Percentiles rank a stretch among this genome's conserved stretches.
phyloP scores from a whole-genome alignment of 352 stramenopile genomes.

The Pythium utonaiense region DNA sequence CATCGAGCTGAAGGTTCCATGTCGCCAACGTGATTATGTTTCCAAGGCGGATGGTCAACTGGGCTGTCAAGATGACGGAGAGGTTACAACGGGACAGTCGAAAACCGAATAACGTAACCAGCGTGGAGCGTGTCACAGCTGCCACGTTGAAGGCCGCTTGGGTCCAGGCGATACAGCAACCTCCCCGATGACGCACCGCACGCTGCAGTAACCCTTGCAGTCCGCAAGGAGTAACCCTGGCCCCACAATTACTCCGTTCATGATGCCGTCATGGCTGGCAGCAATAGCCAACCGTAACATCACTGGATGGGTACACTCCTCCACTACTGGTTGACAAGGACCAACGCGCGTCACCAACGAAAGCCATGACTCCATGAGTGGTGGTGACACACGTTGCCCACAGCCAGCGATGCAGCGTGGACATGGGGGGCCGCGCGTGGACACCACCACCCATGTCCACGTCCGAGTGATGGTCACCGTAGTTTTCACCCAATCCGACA shows the following conservation, averaged over 20 bases:
- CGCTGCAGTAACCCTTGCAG: not conserved
- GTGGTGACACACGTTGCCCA: slow-evolving; percentile 1
- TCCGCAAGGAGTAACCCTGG: not conserved
- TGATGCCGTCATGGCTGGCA: too few relatives aligned
- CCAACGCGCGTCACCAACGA: too few relatives aligned
- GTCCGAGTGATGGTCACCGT: slow-evolving; percentile 11
- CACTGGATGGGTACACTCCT: too few relatives aligned
- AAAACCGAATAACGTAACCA: too few relatives aligned
- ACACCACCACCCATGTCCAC: slow-evolving; percentile 18
- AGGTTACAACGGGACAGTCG: too few relatives aligned
- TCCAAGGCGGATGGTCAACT: too few relatives aligned
- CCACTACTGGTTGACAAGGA: too few relatives aligned
- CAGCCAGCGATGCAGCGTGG: slow-evolving; percentile 1
- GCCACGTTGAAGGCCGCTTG: not conserved
- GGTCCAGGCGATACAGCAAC: not conserved
- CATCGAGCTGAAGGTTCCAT: too few relatives aligned
- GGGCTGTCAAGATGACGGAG: not conserved
- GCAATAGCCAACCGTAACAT: not conserved
- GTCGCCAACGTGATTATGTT: not conserved
- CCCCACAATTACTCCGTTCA: too few relatives aligned
- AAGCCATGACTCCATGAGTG: not conserved
- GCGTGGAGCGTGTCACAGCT: not conserved
- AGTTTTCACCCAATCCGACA: not conserved
- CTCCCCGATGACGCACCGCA: not conserved
- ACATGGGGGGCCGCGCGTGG: too few relatives aligned